Conservation (phyloP, 2,329 filamentous ascomycete species). For the Chaetomiaceae sp. region DNA sequence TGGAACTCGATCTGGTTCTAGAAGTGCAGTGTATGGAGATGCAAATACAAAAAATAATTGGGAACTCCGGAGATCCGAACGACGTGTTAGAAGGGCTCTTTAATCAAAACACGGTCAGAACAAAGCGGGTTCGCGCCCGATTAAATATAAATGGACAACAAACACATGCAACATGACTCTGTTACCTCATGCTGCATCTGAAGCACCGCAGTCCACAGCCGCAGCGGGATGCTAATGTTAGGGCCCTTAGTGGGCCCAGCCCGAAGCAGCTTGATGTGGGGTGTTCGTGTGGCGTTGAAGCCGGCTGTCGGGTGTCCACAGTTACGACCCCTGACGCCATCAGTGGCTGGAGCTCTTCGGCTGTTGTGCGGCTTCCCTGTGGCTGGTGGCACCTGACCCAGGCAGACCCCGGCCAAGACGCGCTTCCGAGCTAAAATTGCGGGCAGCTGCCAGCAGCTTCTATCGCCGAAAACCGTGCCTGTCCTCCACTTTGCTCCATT, state of each 20-base stretch:
- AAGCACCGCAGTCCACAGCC: too few species aligned
- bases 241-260: too few species aligned
- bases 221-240: too few species aligned
- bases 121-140: background rate
- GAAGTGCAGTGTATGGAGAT: background rate
- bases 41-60: too few species aligned
- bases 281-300: too few species aligned
- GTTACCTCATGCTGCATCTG: background rate
- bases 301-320: background rate
- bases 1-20: too few species aligned
- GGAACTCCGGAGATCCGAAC: too few species aligned
- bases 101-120: background rate
- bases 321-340: background rate
- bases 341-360: conserved; percentile 10
- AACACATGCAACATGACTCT: background rate
- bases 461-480: conserved; percentile 14
- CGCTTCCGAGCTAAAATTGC: conserved; percentile 12
- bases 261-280: too few species aligned
- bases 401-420: conserved; percentile 1
- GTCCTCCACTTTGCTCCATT: background rate
- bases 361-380: background rate
- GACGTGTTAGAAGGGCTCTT: too few species aligned
- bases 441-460: conserved; percentile 20
- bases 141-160: background rate
- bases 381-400: background rate